These are phyloP conservation scores for Pyrenula massariospora DNA, from an alignment of 495 filamentous ascomycete genomes.

Conservation along the genomic window DNA sequence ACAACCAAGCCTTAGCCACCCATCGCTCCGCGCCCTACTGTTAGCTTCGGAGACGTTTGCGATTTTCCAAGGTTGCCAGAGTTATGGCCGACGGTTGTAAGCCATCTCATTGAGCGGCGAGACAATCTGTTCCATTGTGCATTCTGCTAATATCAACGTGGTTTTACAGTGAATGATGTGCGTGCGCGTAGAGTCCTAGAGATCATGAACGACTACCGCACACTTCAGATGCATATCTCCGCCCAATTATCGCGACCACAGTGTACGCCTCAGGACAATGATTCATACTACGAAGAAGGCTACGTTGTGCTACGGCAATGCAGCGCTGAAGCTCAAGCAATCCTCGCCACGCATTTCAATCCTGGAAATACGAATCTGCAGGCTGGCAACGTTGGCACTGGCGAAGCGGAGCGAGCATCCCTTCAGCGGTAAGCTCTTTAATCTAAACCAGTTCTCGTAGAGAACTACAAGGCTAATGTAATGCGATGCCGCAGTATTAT, in stretches of 20 bases:
- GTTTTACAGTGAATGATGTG: constrained; percentile 63
- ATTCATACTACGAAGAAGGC: constrained; percentile 71
- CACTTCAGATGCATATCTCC: constrained; percentile 68
- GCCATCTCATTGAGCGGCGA: constrained; percentile 11
- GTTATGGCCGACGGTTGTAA: constrained; percentile 53
- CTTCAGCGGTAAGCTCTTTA: constrained; percentile 56
- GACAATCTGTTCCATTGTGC: neutral
- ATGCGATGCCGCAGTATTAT: constrained; percentile 46
- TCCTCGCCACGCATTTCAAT: constrained; percentile 59
- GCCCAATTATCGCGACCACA: constrained; percentile 29
- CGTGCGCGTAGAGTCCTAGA: constrained; percentile 73
- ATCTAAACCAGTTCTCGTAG: neutral
- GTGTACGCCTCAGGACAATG: constrained; percentile 26
- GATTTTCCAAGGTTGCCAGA: neutral
- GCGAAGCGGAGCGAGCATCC: constrained; percentile 63
- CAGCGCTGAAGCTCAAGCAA: constrained; percentile 58
- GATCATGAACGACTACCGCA: constrained; percentile 75
- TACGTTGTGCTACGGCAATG: constrained; percentile 68
- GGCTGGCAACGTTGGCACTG: constrained; percentile 39
- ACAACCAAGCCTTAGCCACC: neutral
- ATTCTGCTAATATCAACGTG: neutral
- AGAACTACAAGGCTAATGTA: neutral
- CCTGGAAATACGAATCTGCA: constrained; percentile 23
- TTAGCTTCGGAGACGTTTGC: neutral
- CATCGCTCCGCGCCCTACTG: neutral